phyloP scores from a whole-genome alignment of 805 yeast genomes.

The Lipomyces mesembrius region DNA sequence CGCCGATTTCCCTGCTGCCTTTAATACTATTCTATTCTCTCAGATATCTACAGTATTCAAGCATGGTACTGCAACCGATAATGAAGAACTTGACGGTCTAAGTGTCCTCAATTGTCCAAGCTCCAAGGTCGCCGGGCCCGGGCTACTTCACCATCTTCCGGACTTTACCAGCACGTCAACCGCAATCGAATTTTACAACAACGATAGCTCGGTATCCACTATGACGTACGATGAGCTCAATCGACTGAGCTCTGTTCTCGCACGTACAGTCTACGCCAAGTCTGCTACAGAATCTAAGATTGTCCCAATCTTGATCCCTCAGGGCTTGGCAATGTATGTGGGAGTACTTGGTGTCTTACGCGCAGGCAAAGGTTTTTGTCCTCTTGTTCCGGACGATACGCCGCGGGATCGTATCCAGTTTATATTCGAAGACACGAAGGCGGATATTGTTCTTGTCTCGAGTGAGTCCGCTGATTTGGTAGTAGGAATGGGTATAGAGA shows the following conservation, averaged over 20 bases:
- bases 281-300: constrained; percentile 4
- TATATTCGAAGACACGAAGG: constrained; percentile 29
- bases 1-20: constrained; percentile 9
- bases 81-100: background rate
- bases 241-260: constrained; percentile 11
- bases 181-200: constrained; percentile 28
- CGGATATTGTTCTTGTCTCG: constrained; percentile 30
- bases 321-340: constrained; percentile 36
- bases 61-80: background rate
- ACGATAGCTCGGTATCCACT: background rate
- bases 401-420: constrained; percentile 33
- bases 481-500: constrained; percentile 5
- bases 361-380: constrained; percentile 40
- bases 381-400: constrained; percentile 31
- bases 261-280: background rate
- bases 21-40: constrained; percentile 4
- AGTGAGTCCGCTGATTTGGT: constrained; percentile 7
- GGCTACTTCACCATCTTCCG: constrained; percentile 18
- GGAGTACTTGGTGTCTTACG: constrained; percentile 36
- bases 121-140: constrained; percentile 17
- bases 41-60: background rate
- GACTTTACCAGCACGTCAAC: background rate
- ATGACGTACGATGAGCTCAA: constrained; percentile 23
- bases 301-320: constrained; percentile 37
- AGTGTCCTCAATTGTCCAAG: constrained; percentile 23